Base-by-base conservation (phyloP, 192 early-diverging fungal species). In the Umbelopsis isabellina region DNA sequence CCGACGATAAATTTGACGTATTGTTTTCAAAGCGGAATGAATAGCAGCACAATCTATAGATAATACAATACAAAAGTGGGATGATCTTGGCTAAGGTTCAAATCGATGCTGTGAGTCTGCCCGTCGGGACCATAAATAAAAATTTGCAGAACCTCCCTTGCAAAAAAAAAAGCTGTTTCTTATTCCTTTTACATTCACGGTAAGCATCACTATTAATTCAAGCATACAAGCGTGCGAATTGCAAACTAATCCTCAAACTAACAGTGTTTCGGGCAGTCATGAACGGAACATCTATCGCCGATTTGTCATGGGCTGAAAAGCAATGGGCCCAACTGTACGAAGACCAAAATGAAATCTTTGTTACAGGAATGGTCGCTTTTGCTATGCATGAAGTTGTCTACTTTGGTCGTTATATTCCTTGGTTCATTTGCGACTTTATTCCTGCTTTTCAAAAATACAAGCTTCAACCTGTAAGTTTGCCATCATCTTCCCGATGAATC, bases 321-420 rank as follows among this genome's bases (percentile, higher is more conserved):
- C 65, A 84, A 30, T 93, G 91, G 91, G 73, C 82, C 47, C 75
- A 83, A 37, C 2, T 90, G 55, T 93, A 90, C 50, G 87, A 86
- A 25, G 90, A 85, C 25, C 89, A 86, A 67, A 89, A 91, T 74
- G 89, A 91, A 69, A 75, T 86, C 52, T 49, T 94, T 48, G 88
- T 88, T 35, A 90, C 92, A 12, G 87, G 92, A 23, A 65, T 91
- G 15, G 78, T 95, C 46, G 82, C 92, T 45, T 95, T 98, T 77
- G 33, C 88, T 33, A 89, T 93, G 85, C 95, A 98, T 85, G 93
- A 98, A 80, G 52, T 92, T 46, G 93, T 95, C 67, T 97, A 94
- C 82, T 97, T 95, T 84, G 91, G 88, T n/a, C 90, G 95, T 23
- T 95, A 90, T 79, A 27, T 95, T n/a, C 96, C 96, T 25, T 98